These are phyloP conservation scores for Rubia tinctorum DNA, from an alignment of 305 asterid species.

Conservation along the genomic window DNA sequence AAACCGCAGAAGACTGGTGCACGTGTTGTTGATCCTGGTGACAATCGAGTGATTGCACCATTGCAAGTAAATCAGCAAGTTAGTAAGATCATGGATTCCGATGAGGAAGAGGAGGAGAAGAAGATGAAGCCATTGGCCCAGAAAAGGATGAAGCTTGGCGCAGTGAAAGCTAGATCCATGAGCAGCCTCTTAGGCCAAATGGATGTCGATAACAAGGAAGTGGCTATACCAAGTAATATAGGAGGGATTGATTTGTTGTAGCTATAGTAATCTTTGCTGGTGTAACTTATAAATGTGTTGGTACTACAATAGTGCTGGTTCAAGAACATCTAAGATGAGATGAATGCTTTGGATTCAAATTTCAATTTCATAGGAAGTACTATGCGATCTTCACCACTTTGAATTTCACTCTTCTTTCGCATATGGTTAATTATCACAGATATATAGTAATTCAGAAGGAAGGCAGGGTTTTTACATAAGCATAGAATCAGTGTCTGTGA, in stretches of 20 bases:
- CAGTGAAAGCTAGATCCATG: slow-evolving; percentile 66
- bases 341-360: background rate
- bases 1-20: slow-evolving; percentile 4
- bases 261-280: background rate
- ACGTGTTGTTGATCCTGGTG: background rate
- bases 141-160: slow-evolving; percentile 51
- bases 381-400: no score
- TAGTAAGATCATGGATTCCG: background rate
- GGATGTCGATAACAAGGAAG: slow-evolving; percentile 4
- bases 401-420: no score
- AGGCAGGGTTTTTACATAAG: no score
- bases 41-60: background rate
- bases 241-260: slow-evolving; percentile 6
- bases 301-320: background rate
- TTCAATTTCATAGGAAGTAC: no score
- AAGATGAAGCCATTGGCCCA: slow-evolving; percentile 17
- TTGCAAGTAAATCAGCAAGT: background rate
- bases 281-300: background rate
- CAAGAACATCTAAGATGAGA: background rate
- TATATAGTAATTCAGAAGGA: no score
- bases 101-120: background rate
- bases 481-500: no score
- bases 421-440: no score
- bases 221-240: background rate
- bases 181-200: slow-evolving; percentile 56